phyloP scores from a whole-genome alignment of 2,329 filamentous ascomycete species.

The Tolypocladium inflatum region DNA sequence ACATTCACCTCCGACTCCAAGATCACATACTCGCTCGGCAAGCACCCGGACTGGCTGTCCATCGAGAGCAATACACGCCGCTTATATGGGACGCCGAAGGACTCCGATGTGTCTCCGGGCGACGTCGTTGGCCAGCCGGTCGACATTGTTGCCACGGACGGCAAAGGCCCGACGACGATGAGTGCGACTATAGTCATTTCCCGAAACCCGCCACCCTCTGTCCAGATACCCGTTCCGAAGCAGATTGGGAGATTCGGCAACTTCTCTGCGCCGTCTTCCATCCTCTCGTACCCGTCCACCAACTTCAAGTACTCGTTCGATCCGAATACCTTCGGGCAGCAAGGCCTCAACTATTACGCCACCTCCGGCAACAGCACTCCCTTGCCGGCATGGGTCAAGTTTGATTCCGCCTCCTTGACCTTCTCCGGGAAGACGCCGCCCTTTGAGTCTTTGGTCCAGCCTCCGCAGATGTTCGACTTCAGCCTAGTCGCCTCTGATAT shows the following conservation, averaged over 20 bases:
- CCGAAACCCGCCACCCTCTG: constrained; percentile 39
- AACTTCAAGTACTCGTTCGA: constrained; percentile 45
- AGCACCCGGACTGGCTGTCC: constrained; percentile 64
- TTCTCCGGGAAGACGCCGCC: constrained; percentile 66
- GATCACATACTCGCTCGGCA: constrained; percentile 58
- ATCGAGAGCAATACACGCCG: constrained; percentile 56
- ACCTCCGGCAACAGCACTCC: constrained; percentile 70
- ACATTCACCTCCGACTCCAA: constrained; percentile 61
- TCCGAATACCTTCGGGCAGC: constrained; percentile 51
- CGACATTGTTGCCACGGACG: constrained; percentile 60
- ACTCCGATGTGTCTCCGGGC: constrained; percentile 34
- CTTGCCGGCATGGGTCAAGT: constrained; percentile 76
- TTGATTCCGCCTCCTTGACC: constrained; percentile 51
- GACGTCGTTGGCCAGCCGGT: constrained; percentile 52
- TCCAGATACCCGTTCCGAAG: constrained; percentile 46
- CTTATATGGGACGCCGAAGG: constrained; percentile 60
- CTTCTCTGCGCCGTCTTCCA: constrained; percentile 49
- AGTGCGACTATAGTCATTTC: constrained; percentile 64
- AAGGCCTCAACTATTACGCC: constrained; percentile 62
- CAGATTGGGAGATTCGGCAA: constrained; percentile 50
- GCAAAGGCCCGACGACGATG: constrained; percentile 51
- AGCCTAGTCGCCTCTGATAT: constrained; percentile 71
- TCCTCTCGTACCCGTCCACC: constrained; percentile 45
- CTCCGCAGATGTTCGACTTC: constrained; percentile 64
- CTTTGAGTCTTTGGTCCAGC: constrained; percentile 50